These are phyloP conservation scores for Ustanciosporium gigantosporum DNA, from an alignment of 1,284 basidiomycete species.

Conservation along the genomic window DNA sequence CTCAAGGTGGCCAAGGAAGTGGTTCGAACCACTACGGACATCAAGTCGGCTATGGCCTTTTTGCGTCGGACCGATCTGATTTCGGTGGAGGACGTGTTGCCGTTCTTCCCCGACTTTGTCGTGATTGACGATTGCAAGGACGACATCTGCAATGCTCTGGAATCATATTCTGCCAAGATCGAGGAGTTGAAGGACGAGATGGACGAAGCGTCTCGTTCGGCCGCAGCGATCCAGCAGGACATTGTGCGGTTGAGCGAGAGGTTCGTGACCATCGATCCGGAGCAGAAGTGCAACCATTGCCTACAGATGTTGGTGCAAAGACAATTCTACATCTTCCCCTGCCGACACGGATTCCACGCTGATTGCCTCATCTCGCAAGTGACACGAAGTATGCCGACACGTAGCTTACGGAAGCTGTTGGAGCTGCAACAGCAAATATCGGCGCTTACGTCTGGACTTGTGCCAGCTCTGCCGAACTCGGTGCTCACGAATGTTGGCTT, in stretches of 20 bases:
- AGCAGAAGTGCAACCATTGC: constrained; percentile 84
- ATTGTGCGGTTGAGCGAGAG: constrained; percentile 81
- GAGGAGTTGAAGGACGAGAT: constrained; percentile 89
- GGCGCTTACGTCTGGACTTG: constrained; percentile 26
- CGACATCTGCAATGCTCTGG: constrained; percentile 93
- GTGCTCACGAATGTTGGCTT: constrained; percentile 24
- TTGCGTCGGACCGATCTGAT: constrained; percentile 89
- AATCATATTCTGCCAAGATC: constrained; percentile 90
- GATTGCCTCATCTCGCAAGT: constrained; percentile 59
- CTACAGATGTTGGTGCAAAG: constrained; percentile 75
- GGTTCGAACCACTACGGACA: constrained; percentile 94
- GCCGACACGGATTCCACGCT: constrained; percentile 76
- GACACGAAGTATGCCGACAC: constrained; percentile 49
- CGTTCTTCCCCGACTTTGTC: constrained; percentile 99
- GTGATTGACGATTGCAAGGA: constrained; percentile 99
- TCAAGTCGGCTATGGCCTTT: constrained; percentile 98
- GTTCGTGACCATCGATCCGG: constrained; percentile 89
- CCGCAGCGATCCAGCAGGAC: constrained; percentile 90
- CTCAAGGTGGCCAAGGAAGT: constrained; percentile 96
- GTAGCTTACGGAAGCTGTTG: constrained; percentile 50
- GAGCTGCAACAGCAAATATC: constrained; percentile 50
- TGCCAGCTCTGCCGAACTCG: constrained; percentile 25
- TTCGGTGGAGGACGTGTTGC: constrained; percentile 97
- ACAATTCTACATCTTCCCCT: constrained; percentile 98
- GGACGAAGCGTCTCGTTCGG: constrained; percentile 89